phyloP scores from a whole-genome alignment of 495 filamentous ascomycete species.

The Astrocystis sublimbata region DNA sequence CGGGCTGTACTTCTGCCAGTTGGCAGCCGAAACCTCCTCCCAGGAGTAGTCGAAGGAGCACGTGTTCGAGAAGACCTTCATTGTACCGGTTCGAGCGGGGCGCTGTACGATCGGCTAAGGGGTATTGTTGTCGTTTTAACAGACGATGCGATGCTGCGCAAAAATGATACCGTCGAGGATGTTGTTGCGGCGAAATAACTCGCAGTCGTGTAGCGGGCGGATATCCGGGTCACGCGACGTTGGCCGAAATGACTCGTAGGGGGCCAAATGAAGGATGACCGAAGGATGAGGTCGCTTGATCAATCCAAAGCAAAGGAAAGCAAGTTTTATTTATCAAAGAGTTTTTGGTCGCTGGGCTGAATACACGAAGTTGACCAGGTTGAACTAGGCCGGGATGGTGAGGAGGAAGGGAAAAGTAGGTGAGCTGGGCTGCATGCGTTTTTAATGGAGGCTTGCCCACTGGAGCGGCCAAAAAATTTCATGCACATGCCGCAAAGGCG shows the following conservation, averaged over 20 bases:
- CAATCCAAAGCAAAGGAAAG: neutral
- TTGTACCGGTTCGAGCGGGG: constrained; percentile 38
- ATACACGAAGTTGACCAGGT: neutral
- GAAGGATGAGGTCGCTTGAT: constrained; percentile 1
- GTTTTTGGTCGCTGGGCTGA: constrained; percentile 11
- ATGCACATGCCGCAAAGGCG: constrained; percentile 1
- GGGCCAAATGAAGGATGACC: constrained; percentile 17
- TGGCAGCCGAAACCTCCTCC: constrained; percentile 98
- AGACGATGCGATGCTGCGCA: neutral
- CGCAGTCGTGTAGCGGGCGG: constrained; percentile 20
- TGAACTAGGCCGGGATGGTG: neutral
- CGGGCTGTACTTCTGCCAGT: constrained; percentile 98
- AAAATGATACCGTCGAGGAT: neutral
- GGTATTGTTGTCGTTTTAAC: neutral
- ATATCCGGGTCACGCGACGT: constrained; percentile 24
- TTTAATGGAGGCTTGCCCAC: too few species aligned
- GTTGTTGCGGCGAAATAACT: neutral
- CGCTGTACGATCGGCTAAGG: neutral
- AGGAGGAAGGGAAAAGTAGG: neutral
- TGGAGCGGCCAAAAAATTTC: constrained; percentile 13
- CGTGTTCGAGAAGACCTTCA: constrained; percentile 91
- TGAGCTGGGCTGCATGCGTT: constrained; percentile 11
- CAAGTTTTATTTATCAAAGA: neutral
- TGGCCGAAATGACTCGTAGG: constrained; percentile 6
- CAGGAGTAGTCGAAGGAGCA: constrained; percentile 96